Evolutionary conservation across 257 asterid genomes (phyloP).

Genomic region (Rhazya stricta): DNA sequence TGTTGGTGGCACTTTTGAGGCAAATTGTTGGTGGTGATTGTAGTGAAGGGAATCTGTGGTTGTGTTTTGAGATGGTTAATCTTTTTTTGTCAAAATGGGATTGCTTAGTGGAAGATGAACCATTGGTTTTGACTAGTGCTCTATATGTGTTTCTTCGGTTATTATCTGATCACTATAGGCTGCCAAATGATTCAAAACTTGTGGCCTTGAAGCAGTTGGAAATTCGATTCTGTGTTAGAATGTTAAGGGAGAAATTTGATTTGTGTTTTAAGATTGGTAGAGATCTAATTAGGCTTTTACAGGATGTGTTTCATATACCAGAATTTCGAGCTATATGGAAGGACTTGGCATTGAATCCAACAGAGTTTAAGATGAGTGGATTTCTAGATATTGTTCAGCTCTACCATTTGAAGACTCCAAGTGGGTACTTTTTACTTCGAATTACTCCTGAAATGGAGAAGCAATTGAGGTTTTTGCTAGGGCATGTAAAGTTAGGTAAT

Average conservation of each 20-base stretch:
- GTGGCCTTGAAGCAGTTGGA: conserved; percentile 52
- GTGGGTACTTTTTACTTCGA: conserved; percentile 60
- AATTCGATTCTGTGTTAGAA: conserved; percentile 50
- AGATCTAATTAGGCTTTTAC: conserved; percentile 79
- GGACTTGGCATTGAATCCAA: conserved; percentile 56
- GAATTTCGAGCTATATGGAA: conserved; percentile 68
- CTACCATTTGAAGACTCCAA: conserved; percentile 47
- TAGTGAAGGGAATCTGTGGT: conserved; percentile 63
- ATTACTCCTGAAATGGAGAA: conserved; percentile 87
- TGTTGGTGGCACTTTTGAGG: conserved; percentile 58
- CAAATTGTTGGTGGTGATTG: conserved; percentile 73
- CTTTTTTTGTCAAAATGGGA: conserved; percentile 50
- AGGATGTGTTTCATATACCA: conserved; percentile 63
- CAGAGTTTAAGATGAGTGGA: conserved; percentile 35
- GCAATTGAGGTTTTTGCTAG: conserved; percentile 67
- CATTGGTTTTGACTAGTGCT: conserved; percentile 52
- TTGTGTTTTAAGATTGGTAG: conserved; percentile 76
- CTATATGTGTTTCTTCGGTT: conserved; percentile 65
- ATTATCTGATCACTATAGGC: conserved; percentile 63
- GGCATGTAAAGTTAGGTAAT: conserved; percentile 58
- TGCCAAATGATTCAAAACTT: conserved; percentile 29
- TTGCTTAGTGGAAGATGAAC: conserved; percentile 53
- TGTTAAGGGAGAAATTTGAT: conserved; percentile 51
- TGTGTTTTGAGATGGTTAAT: conserved; percentile 57
- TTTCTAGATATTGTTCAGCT: conserved; percentile 50